These are phyloP conservation scores for Citeromyces siamensis DNA, from an alignment of 1,139 yeast species.

Conservation along the genomic window DNA sequence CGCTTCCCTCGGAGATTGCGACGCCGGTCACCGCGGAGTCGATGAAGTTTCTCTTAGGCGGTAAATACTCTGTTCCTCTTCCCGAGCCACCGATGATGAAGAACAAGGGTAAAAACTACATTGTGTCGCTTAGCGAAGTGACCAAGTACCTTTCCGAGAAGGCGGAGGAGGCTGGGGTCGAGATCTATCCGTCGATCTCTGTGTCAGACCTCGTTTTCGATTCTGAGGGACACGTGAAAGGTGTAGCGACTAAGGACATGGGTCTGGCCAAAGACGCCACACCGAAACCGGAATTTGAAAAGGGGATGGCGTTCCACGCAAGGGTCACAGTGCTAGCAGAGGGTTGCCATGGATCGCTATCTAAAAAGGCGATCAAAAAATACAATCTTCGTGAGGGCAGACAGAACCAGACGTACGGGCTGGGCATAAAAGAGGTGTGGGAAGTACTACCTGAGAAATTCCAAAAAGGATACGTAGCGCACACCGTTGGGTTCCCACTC, in stretches of 20 bases:
- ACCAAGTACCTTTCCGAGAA: constrained; percentile 74
- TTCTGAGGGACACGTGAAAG: constrained; percentile 51
- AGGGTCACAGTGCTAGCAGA: constrained; percentile 83
- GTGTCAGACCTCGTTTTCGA: constrained; percentile 73
- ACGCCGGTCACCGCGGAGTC: constrained; percentile 60
- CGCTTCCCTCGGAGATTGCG: constrained; percentile 66
- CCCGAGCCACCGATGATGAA: constrained; percentile 93
- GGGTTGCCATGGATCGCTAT: constrained; percentile 92
- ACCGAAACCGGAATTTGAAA: constrained; percentile 73
- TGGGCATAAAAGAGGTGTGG: constrained; percentile 96
- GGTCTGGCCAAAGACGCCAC: constrained; percentile 66
- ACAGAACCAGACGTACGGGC: constrained; percentile 83
- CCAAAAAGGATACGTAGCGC: constrained; percentile 73
- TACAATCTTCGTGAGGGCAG: constrained; percentile 53
- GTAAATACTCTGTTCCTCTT: constrained; percentile 41
- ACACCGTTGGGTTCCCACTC: constrained; percentile 85
- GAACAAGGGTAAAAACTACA: constrained; percentile 71
- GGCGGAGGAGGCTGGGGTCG: constrained; percentile 93
- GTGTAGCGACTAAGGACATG: constrained; percentile 90
- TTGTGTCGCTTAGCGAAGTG: constrained; percentile 73
- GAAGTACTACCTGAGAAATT: constrained; percentile 82
- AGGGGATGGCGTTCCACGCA: constrained; percentile 96
- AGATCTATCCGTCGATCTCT: constrained; percentile 82
- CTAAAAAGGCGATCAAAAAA: constrained; percentile 62
- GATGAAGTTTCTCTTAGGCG: constrained; percentile 54